Base-by-base conservation (phyloP, 2,329 filamentous ascomycete genomes). In the Trichothecium roseum region DNA sequence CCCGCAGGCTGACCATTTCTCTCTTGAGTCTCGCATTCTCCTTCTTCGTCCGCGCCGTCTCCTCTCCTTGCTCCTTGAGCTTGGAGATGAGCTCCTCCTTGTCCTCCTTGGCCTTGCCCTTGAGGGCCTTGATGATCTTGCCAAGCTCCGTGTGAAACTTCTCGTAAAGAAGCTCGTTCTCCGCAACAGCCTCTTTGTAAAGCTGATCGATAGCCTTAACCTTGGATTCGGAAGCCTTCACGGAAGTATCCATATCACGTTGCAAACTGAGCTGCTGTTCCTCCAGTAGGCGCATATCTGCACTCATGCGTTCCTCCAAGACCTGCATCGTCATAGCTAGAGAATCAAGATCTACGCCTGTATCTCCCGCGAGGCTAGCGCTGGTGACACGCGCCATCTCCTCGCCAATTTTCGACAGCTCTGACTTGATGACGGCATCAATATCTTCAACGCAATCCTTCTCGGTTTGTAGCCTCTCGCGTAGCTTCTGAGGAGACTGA, bases 101-200 rank as follows among this genome's bases (percentile, higher is more conserved):
- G 9, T 84, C 85, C 29, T 85, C 81, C 33, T 82, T 81, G 4
- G 76, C 74, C 45, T 80, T 81, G 40, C 74, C 74, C 54, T 76
- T 77, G 32, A 91, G 69, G 28, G 81, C 84, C 54, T 77, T 81
- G 30, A 87, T 69, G 40, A 95, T 84, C 63, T 83, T 86, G 47
- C 76, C 81, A 32, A 96, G 63, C 60, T 95, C 89, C n/a, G 78
- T 74, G 50, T 95, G 94, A 65, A 95, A 94, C 41, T 80, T 81
- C 45, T 89, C 83, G 56, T 95, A 95, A 37, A 96, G 67, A 20
- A 89, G 74, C 60, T 95, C 88, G 48, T 95, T 96, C 64, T 96
- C 89, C 0, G 85, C 84, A 47, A 79, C 86, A 13, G 80, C 75
- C 51, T 94, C 86, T 44, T 85, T 83, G 62, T 93, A 94, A 35